phyloP scores from a whole-genome alignment of 345 rosid genomes.

The Ailanthus altissimus region DNA sequence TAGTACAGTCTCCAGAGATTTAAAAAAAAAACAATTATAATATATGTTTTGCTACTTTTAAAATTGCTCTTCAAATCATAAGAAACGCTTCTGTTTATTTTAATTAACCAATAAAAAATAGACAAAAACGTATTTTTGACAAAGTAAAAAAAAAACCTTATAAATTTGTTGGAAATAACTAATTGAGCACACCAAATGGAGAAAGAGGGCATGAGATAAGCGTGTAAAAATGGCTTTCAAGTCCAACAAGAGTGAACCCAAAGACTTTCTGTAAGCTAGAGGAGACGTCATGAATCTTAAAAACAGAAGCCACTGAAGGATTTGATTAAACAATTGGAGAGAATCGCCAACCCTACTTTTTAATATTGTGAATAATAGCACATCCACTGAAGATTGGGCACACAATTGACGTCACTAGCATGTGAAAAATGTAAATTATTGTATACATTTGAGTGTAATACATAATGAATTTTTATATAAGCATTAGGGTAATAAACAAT shows the following conservation, averaged over 20 bases:
- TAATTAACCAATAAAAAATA: not conserved
- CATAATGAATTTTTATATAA: no score
- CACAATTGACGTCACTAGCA: not conserved
- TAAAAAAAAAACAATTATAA: no score
- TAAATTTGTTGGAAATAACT: not conserved
- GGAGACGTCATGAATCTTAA: slow-evolving; percentile 33
- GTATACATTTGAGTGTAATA: no score
- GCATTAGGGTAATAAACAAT: no score
- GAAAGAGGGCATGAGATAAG: not conserved
- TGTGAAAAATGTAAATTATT: no score
- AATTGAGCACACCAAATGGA: no score
- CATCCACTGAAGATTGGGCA: slow-evolving; percentile 2
- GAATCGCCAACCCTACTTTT: slow-evolving; percentile 9
- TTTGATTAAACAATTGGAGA: not conserved
- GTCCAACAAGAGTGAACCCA: not conserved
- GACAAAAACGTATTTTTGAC: not conserved
- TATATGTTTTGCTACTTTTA: no score
- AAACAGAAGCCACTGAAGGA: slow-evolving; percentile 24
- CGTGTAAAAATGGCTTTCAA: no score
- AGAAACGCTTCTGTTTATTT: no score
- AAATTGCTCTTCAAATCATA: no score
- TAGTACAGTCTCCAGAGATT: no score
- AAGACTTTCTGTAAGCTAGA: slow-evolving; percentile 14
- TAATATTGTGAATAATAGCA: slow-evolving; percentile 1
- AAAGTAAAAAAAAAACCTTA: not conserved